These are phyloP conservation scores for Phlebiopsis gigantea DNA, from an alignment of 768 basidiomycete species.

Conservation along the genomic window DNA sequence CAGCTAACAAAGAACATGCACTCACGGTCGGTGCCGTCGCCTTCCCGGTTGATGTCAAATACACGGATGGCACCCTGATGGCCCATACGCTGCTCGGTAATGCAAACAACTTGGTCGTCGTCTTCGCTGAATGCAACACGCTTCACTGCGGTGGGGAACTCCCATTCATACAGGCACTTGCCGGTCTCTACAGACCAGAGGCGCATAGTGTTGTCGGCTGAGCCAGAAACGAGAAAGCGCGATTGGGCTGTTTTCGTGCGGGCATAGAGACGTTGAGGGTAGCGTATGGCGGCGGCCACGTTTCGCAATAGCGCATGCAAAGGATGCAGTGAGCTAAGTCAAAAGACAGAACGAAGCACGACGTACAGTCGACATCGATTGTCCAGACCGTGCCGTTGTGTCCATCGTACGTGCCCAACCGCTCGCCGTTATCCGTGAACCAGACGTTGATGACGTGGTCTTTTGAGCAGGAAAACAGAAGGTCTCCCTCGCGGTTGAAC, in stretches of 20 bases:
- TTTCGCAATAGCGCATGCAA: not conserved
- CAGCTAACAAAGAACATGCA: slow-evolving; percentile 17
- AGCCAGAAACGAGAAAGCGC: slow-evolving; percentile 81
- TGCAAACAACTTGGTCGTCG: slow-evolving; percentile 79
- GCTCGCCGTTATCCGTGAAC: slow-evolving; percentile 96
- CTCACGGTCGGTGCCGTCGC: slow-evolving; percentile 79
- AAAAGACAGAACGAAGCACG: not conserved
- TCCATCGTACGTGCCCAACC: slow-evolving; percentile 93
- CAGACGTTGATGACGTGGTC: slow-evolving; percentile 94
- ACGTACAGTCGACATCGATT: slow-evolving; percentile 89
- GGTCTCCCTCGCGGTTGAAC: slow-evolving; percentile 94
- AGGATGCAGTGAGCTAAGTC: not conserved
- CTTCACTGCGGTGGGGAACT: slow-evolving; percentile 97
- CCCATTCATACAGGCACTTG: slow-evolving; percentile 93
- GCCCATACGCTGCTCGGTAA: slow-evolving; percentile 98
- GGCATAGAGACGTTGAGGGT: not conserved
- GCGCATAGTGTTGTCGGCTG: slow-evolving; percentile 90
- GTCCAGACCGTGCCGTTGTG: slow-evolving; percentile 98
- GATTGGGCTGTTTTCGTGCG: slow-evolving; percentile 56
- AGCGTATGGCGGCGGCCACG: not conserved
- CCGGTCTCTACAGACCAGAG: slow-evolving; percentile 89
- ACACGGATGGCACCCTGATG: slow-evolving; percentile 86
- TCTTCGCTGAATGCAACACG: slow-evolving; percentile 88
- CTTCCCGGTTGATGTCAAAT: slow-evolving; percentile 79
- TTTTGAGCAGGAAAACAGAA: slow-evolving; percentile 94